Conservation (phyloP, 2,329 filamentous ascomycete genomes). For the Trichophyton rubrum region DNA sequence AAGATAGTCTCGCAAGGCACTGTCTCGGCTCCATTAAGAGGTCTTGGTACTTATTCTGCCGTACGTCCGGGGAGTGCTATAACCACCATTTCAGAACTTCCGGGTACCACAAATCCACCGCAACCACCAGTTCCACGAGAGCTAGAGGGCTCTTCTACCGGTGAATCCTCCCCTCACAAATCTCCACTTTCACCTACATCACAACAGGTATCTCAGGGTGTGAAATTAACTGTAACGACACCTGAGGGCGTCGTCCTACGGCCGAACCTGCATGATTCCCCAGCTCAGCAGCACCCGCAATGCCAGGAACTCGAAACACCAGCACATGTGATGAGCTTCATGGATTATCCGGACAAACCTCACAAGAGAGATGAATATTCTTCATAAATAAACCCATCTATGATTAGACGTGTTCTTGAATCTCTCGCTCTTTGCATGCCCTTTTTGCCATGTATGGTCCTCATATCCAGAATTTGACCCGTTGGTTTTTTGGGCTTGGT, state of each 20-base stretch:
- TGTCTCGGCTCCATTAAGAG: background rate
- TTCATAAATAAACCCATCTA: background rate
- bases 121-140: background rate
- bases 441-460: background rate
- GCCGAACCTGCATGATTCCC: slow-evolving; percentile 3
- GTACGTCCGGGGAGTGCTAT: background rate
- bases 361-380: background rate
- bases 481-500: background rate
- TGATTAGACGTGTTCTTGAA: background rate
- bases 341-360: slow-evolving; percentile 8
- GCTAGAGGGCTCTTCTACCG: background rate
- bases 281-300: background rate
- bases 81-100: background rate
- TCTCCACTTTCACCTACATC: background rate
- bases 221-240: background rate
- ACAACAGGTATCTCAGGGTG: background rate
- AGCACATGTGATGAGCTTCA: slow-evolving; percentile 10
- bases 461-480: background rate
- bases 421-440: background rate
- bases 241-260: slow-evolving; percentile 5
- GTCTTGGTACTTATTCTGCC: background rate
- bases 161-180: background rate
- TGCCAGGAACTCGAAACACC: background rate
- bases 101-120: background rate
- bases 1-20: background rate